phyloP scores from a whole-genome alignment of 176 grass and related monocot species.

The Carex littledalei region DNA sequence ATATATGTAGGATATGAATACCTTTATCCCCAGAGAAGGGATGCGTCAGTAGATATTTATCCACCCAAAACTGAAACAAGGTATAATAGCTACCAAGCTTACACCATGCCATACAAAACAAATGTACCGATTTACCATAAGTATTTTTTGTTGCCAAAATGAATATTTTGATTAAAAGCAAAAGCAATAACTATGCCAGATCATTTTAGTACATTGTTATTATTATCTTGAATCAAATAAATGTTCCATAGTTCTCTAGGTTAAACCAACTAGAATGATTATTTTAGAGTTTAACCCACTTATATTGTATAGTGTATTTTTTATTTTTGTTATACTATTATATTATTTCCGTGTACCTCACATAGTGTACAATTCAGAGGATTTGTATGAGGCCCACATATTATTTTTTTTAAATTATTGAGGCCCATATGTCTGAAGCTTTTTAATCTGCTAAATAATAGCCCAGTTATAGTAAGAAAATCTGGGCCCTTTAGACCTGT shows the following conservation, averaged over 20 bases:
- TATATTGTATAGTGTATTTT: not conserved
- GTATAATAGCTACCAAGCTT: slow-evolving; percentile 21
- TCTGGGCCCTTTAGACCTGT: not conserved
- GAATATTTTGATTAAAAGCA: not conserved
- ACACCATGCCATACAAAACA: not conserved
- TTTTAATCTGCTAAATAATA: not conserved
- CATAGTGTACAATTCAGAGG: not conserved
- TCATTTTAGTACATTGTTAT: too few relatives aligned
- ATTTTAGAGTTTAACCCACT: not conserved
- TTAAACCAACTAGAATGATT: not conserved
- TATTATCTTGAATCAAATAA: too few relatives aligned
- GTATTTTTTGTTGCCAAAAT: not conserved
- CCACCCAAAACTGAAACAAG: not conserved
- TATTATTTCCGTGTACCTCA: not conserved
- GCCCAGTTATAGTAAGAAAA: not conserved
- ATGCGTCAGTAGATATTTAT: not conserved
- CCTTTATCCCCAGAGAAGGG: not conserved
- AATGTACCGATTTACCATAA: not conserved
- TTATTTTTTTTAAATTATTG: not conserved
- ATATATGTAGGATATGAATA: slow-evolving; percentile 2
- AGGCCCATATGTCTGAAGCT: not conserved
- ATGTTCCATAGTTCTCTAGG: not conserved
- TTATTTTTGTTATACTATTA: not conserved
- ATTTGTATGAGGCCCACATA: not conserved
- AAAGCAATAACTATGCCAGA: not conserved